Base-by-base conservation (phyloP, 2,329 filamentous ascomycete species). In the Botryotinia convoluta region DNA sequence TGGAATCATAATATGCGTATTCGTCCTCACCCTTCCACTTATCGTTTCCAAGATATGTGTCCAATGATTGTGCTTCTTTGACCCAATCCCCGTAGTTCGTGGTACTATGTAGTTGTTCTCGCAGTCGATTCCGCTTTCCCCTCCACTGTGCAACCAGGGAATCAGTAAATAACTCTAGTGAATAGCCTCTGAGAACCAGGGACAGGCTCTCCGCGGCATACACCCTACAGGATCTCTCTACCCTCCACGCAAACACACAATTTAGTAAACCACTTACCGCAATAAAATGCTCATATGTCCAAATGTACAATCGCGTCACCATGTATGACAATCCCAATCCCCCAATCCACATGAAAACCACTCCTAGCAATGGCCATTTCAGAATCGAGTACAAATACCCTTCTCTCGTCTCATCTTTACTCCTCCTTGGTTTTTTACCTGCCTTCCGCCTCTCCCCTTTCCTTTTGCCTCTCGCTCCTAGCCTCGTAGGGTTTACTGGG, bases 341-440 rank as follows among this genome's bases (percentile, higher is more conserved):
- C 0, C 89, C 80, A 67, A 99, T 89, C 94, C 95, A 98, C 18
- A 90, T 89, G 64, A 92, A 87, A 3, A 97, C 94, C 59, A 92
- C 87, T 48, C 94, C 82, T 48, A 99, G 86, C 77, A 99, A 88
- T 2, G 96, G 96, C 92, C 95, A 98, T 82, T 98, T 98, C 69
- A 97, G 86, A 62, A 99, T 82, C 2, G 89, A 89, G 82, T 99
- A 99, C 18, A 97, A 87, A 80, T 96, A 93, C 32, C 96, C 96
- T 84, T 99, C 96, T 77, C 96, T 87, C 3, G 95, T 98, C 85
- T 99, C 96, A 81, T 99, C 96, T 79, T 90, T 93, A 76, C 89
- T 92, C 73, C 92, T 67, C 59, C 75, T 75, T 26, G 75, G 72
- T 61, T 74, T 77, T 62, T 72, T 75, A 51, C 75, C 57, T 83